Base-by-base conservation (phyloP, 1,284 basidiomycete species). In the Pascua sp. region DNA sequence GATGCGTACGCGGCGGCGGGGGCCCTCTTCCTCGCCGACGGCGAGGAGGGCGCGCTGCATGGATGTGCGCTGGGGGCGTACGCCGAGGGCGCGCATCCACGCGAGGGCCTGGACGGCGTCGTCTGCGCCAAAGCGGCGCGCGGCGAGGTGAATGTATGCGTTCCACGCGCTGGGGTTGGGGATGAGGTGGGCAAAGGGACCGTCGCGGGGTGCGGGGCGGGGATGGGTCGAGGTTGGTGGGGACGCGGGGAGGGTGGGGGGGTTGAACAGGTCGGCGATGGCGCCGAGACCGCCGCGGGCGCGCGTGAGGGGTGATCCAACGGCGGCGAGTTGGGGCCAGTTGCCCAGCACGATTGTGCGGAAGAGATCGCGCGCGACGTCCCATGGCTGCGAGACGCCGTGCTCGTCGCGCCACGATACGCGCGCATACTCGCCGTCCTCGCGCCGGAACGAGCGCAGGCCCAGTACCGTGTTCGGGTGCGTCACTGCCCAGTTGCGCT, bases 11-110 rank as follows among this genome's bases (percentile, higher is more conserved):
- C 86, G 68, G 53, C 84, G 82, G 16, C 83, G 81, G 48, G 83
- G 80, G 46, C 85, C 78, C 61, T 84, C 84, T 5, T 86, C 83
- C 67, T 92, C 88, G 16, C 80, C 81, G 80, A 88, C 87, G 59
- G 86, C 82, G 50, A 86, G 83, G 53, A 93, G 70, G 18, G 86
- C 85, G 0, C 84, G 70, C 0, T 84, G 82, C 11, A 92, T 72
- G 8, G 86, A 87, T 46, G 79, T 72, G 24, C 69, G 72, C 8
- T 77, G 77, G 0, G 89, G 89, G 24, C 49, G 43, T 12, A 91
- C 75, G 0, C 74, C 72, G 13, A 90, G 67, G 17, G 78, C 78
- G 3, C 82, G 81, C 89, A 91, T 91, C 88, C 90, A 92, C 7
- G 83, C 85, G 2, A 94, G 77, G 3, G 81, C 80, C 68, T 88